Base-by-base conservation (phyloP, 352 stramenopile species). In the Peronospora belbahrii region DNA sequence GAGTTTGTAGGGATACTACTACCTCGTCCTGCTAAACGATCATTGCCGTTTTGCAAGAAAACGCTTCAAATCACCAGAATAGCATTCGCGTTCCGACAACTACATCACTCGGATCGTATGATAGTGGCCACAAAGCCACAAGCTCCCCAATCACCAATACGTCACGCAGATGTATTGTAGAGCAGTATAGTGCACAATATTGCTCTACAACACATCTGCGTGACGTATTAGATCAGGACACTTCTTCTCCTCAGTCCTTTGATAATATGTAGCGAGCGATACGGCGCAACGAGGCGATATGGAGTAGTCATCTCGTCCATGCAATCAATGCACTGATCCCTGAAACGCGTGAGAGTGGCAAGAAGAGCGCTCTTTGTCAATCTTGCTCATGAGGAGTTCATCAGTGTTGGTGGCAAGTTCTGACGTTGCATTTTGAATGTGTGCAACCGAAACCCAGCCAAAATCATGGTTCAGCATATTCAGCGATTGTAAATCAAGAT, bases 381-480 rank as follows among this genome's bases (percentile, higher is more conserved):
- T 36, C 27, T 60, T 62, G 15, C 37, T 53, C 30, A 58, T 52
- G 4, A 24, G 22, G 6, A 62, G 33, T 22, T 67, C 56, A 17
- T 66, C 61, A 13, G 44, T 45, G 11, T 51, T 53, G 11, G 17
- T 58, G 14, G 37, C 25, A 32, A 38, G 61, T 13, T 39, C 13
- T 0, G 52, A 40, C 1, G 51, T 62, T 14, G 45, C 24, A 8
- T 69, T 49, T 36, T 66, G 54, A 28, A 81, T 75, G 6, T 56
- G 33, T 6, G 75, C 64, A 3, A 71, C 52, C 20, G 57, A 57
- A 18, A 57, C 52, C 74, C 74, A 85, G 2, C 63, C 74, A 18
- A 83, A 56, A 39, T 86, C 69, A 46, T 83, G 71, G 7, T 68
- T 39, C 30, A 86, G 53, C 55, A 83, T 51, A 41, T 78, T 62